A percentile compares a stretch with the other conserved stretches of the same genome.
These are phyloP conservation scores for Chrysosporium queenslandicum DNA, from an alignment of 2,329 filamentous ascomycete species.

Conservation along the genomic window DNA sequence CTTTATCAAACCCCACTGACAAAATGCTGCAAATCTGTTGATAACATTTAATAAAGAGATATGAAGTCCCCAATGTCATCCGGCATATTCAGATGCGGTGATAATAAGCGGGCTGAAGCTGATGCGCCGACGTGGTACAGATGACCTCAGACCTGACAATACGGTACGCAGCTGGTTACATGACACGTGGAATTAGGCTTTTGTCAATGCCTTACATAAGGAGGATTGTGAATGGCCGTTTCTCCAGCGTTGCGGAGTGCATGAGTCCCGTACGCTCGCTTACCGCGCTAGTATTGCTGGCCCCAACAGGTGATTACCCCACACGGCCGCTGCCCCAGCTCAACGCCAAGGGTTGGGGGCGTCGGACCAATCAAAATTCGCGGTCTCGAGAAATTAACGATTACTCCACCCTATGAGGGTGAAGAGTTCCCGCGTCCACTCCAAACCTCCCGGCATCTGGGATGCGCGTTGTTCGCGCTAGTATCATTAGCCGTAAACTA, in stretches of 20 bases:
- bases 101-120: not conserved
- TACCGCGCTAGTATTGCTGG: not conserved
- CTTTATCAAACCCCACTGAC: no score
- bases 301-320: not conserved
- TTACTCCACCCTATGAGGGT: not conserved
- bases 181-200: slow-evolving; percentile 4
- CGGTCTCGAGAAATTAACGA: not conserved
- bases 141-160: slow-evolving; percentile 1
- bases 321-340: not conserved
- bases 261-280: not conserved
- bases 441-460: not conserved
- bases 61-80: no score
- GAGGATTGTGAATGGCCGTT: not conserved
- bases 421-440: not conserved
- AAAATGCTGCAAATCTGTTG: no score
- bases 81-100: not conserved
- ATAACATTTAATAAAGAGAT: no score
- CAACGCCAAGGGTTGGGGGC: not conserved
- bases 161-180: not conserved
- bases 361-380: not conserved
- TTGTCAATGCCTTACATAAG: not conserved
- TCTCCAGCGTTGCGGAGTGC: slow-evolving; percentile 3
- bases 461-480: not conserved
- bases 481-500: not conserved
- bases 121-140: not conserved